Evolutionary conservation across 1,284 basidiomycete genomes (phyloP).

Genomic region (Moniliella sp.): DNA sequence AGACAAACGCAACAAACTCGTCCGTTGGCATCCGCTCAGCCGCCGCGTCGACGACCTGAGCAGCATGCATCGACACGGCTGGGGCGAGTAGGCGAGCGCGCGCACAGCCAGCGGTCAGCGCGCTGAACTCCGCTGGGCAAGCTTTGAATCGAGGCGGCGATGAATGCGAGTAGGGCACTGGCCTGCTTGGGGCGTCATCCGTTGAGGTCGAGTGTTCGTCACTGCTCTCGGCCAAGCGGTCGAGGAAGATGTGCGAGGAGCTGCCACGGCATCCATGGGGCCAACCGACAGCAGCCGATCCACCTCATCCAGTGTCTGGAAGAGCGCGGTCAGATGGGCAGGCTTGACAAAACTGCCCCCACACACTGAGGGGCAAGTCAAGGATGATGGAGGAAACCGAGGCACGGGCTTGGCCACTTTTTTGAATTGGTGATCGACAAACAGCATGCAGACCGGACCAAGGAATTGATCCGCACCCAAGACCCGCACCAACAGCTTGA

Average conservation of each 20-base stretch:
- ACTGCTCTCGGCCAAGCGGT: conserved; percentile 9
- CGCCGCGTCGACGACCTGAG: too few species aligned
- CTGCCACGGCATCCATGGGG: conserved; percentile 5
- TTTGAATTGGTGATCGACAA: conserved; percentile 57
- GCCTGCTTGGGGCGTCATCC: not conserved
- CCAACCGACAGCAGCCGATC: conserved; percentile 1
- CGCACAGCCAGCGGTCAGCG: too few species aligned
- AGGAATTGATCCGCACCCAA: conserved; percentile 64
- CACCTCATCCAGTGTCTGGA: conserved; percentile 11
- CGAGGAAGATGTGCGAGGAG: conserved; percentile 17
- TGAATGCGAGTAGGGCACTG: not conserved
- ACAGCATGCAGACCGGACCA: conserved; percentile 59
- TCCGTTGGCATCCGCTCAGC: too few species aligned
- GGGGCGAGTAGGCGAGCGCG: too few species aligned
- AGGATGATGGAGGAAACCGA: too few species aligned
- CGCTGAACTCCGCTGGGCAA: too few species aligned
- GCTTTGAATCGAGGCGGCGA: too few species aligned
- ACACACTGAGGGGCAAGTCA: too few species aligned
- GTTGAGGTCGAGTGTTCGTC: conserved; percentile 13
- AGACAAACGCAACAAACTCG: too few species aligned
- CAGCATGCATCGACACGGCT: too few species aligned
- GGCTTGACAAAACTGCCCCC: too few species aligned
- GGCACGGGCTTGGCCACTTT: conserved; percentile 47
- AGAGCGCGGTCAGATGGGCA: conserved; percentile 12
- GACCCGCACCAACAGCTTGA: conserved; percentile 66